A percentile compares a stretch with the other conserved stretches of the same genome.
phyloP scores from a whole-genome alignment of 1,284 basidiomycete genomes.

The Xanthoconium separans region DNA sequence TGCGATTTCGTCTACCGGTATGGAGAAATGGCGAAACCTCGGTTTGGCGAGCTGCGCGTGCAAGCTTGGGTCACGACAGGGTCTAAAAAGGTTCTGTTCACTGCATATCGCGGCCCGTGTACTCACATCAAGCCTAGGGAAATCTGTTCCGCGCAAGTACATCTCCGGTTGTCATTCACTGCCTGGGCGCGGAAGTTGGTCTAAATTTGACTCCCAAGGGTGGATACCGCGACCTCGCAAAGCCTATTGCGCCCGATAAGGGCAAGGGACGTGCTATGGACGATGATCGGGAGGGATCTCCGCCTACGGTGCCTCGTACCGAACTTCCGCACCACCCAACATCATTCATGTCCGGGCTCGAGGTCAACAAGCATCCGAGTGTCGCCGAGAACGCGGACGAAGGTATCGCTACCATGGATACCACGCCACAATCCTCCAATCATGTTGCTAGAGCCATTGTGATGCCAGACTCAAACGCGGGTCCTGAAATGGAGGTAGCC shows the following conservation, averaged over 20 bases:
- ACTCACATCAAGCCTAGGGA: constrained; percentile 21
- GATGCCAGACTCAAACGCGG: not conserved
- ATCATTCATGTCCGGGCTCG: not conserved
- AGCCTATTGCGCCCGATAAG: constrained; percentile 5
- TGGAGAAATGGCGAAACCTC: constrained; percentile 16
- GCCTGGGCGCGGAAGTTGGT: constrained; percentile 24
- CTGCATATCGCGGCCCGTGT: not conserved
- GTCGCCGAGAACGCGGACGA: constrained; percentile 3
- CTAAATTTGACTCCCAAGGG: constrained; percentile 24
- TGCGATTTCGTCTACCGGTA: constrained; percentile 23
- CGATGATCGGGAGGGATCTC: constrained; percentile 6
- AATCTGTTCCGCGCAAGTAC: constrained; percentile 20
- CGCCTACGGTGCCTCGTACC: not conserved
- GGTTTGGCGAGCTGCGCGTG: constrained; percentile 31
- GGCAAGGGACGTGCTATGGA: constrained; percentile 11
- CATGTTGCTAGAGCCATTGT: not conserved
- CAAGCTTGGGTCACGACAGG: constrained; percentile 36
- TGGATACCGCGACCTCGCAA: constrained; percentile 19
- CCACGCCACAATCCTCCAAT: not conserved
- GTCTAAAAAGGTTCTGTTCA: constrained; percentile 33
- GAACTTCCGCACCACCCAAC: not conserved
- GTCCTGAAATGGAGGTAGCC: not conserved
- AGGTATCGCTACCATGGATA: constrained; percentile 4
- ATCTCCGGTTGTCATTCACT: constrained; percentile 23
- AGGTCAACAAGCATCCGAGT: constrained; percentile 1